Evolutionary conservation across 1,284 basidiomycete genomes (phyloP).

Genomic region (Rhizopogon hawkerae): DNA sequence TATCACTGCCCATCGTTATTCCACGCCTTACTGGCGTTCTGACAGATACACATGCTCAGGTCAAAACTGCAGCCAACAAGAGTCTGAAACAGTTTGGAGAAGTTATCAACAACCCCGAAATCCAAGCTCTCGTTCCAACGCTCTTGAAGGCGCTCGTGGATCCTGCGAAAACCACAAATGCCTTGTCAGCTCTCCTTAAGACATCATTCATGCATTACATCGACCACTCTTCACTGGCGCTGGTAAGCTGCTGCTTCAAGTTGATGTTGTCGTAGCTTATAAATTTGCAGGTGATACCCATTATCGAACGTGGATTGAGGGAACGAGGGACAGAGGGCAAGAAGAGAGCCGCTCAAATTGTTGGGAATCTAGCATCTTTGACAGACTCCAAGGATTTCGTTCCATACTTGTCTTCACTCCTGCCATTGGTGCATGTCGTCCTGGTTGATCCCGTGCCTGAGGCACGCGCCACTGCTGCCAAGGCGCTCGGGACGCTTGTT

Average conservation of each 20-base stretch:
- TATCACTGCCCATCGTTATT: constrained; percentile 94
- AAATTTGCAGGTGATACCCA: constrained; percentile 73
- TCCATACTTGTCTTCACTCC: constrained; percentile 83
- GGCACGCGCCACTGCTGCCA: constrained; percentile 94
- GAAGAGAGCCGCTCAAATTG: constrained; percentile 93
- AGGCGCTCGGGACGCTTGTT: constrained; percentile 94
- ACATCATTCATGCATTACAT: constrained; percentile 99
- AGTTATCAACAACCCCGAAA: constrained; percentile 91
- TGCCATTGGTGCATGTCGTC: constrained; percentile 89
- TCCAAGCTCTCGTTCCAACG: constrained; percentile 86
- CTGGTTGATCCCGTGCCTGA: constrained; percentile 95
- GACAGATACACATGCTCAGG: constrained; percentile 97
- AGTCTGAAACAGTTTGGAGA: constrained; percentile 98
- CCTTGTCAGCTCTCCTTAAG: constrained; percentile 77
- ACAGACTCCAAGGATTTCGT: constrained; percentile 96
- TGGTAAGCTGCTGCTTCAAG: constrained; percentile 44
- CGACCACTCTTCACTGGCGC: constrained; percentile 93
- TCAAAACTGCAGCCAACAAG: constrained; percentile 87
- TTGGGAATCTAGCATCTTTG: constrained; percentile 91
- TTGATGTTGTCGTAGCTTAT: constrained; percentile 10
- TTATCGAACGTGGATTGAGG: constrained; percentile 87
- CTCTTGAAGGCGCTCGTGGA: constrained; percentile 96
- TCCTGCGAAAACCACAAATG: constrained; percentile 84
- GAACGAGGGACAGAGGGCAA: constrained; percentile 93
- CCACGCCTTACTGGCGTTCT: constrained; percentile 91